Base-by-base conservation (phyloP, 805 yeast genomes). In the Candida taoyuanica region DNA sequence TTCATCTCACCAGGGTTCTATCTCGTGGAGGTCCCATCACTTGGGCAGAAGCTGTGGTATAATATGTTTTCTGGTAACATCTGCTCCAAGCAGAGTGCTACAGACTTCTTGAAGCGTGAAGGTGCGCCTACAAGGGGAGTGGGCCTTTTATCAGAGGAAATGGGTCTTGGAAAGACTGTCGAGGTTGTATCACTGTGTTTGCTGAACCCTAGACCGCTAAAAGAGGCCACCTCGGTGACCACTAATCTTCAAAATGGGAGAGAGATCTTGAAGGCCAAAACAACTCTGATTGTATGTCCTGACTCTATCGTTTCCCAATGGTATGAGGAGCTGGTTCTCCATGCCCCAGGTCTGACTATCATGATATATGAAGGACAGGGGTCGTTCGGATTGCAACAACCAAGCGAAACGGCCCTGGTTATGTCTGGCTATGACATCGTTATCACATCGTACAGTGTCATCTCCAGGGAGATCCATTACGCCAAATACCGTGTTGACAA, bases 141-240 rank as follows among this genome's bases (percentile, higher is more conserved):
- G 13, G 96, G 94, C 0, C 63, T 93, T 7, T 59, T 93, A 24
- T 83, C 93, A 1, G 98, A 91, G 53, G 98, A 93, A 59, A 93
- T 93, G 98, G 98, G 98, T 0, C 69, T 93, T 7, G 98, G 98
- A 0, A 93, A 93, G 55, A 91, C 98, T 0, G 78, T 93, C 4
- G 98, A 93, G 56, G 67, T 88, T 12, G 67, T 85, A 3, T 68
- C 95, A 0, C 62, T 91, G 28, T 62, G 83, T 0, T 54, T 78
- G 2, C 53, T 79, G 34, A 82, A 93, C 56, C 78, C 66, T 23
- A 62, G 96, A 13, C 68, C 71, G 0, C 3, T 40, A 16, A 12
- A 30, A 1, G 46, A 53, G 4, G 20, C 35, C 6, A 40, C 29
- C 3, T 39, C 39, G 3, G 17, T 9, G 7, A 21, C 31, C 1